These are phyloP conservation scores for Ormosia emarginata DNA, from an alignment of 306 rosid genomes.

Conservation along the genomic window DNA sequence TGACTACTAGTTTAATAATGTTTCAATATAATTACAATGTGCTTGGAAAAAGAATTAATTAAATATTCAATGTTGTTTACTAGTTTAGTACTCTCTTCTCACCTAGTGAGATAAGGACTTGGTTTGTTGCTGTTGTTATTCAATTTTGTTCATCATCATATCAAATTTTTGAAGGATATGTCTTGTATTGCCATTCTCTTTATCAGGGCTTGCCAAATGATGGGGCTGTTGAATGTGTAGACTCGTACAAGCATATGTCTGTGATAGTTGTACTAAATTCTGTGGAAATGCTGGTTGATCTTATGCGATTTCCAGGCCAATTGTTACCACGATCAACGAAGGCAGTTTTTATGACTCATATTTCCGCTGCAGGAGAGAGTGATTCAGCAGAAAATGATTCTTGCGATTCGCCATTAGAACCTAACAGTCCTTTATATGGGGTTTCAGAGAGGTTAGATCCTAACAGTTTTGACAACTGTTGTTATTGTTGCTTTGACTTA, in stretches of 20 bases:
- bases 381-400: slow-evolving; percentile 99
- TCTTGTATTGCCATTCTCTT: slow-evolving; percentile 23
- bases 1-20: not conserved
- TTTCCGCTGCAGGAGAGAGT: slow-evolving; percentile 96
- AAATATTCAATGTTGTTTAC: slow-evolving; percentile 13
- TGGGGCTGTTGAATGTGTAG: slow-evolving; percentile 69
- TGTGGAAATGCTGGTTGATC: slow-evolving; percentile 88
- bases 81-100: slow-evolving; percentile 8
- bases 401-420: slow-evolving; percentile 98
- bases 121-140: slow-evolving; percentile 18
- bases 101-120: slow-evolving; percentile 2
- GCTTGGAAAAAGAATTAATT: not conserved
- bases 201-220: slow-evolving; percentile 89
- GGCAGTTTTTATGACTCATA: slow-evolving; percentile 85
- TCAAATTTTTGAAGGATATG: slow-evolving; percentile 16
- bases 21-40: not conserved
- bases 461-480: slow-evolving; percentile 43
- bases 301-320: slow-evolving; percentile 96
- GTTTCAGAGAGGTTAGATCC: slow-evolving; percentile 75
- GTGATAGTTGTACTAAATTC: slow-evolving; percentile 78
- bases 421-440: slow-evolving; percentile 97
- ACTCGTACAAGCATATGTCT: slow-evolving; percentile 89
- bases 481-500: slow-evolving; percentile 11
- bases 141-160: slow-evolving; percentile 15
- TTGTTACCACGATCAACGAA: slow-evolving; percentile 74